A percentile compares a stretch with the other conserved stretches of the same genome.
These are phyloP conservation scores for Mycosarcoma maydis DNA, from an alignment of 1,284 basidiomycete genomes.

Conservation along the genomic window DNA sequence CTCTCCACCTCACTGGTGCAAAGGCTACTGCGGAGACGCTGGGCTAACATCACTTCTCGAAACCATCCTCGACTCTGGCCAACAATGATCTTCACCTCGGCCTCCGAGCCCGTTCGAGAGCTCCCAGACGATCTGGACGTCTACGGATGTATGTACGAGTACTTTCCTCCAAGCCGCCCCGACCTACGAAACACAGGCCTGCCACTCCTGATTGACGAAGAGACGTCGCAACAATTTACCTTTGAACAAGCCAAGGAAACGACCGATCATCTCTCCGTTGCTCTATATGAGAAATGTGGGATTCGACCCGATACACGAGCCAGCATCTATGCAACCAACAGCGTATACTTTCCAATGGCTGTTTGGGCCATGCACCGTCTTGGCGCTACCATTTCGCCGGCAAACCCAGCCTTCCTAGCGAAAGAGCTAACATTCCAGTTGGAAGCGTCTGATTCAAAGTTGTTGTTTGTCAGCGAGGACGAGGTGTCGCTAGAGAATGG, in stretches of 20 bases:
- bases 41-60: background rate
- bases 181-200: conserved; percentile 49
- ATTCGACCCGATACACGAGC: conserved; percentile 41
- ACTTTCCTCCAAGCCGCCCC: conserved; percentile 50
- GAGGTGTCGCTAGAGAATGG: conserved; percentile 69
- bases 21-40: too few species aligned
- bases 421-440: conserved; percentile 72
- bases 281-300: conserved; percentile 18
- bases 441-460: conserved; percentile 71
- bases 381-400: conserved; percentile 77
- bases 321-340: conserved; percentile 52
- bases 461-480: conserved; percentile 74
- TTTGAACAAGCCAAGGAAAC: conserved; percentile 49
- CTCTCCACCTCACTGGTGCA: too few species aligned
- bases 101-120: conserved; percentile 29
- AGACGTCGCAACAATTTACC: conserved; percentile 42
- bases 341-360: conserved; percentile 74
- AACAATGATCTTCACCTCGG: conserved; percentile 47
- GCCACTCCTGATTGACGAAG: conserved; percentile 56
- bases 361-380: conserved; percentile 80
- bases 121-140: conserved; percentile 53
- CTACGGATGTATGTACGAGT: conserved; percentile 52
- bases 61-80: background rate
- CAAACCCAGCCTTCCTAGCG: conserved; percentile 76
- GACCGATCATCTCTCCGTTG: conserved; percentile 46